phyloP scores from a whole-genome alignment of 2,329 filamentous ascomycete genomes.

The Scedosporium apiospermum region DNA sequence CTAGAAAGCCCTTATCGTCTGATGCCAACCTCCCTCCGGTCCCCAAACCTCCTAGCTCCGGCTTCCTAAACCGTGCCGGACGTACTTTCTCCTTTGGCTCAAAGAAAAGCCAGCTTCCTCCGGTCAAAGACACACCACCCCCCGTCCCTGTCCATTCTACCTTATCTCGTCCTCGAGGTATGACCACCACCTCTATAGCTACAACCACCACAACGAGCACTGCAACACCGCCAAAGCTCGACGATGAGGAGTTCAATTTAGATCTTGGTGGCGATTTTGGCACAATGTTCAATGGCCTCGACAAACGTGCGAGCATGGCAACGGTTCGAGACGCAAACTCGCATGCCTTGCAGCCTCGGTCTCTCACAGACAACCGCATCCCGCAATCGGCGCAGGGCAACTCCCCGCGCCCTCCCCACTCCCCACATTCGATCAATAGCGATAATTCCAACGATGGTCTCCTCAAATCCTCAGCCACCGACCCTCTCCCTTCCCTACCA shows the following conservation, averaged over 20 bases:
- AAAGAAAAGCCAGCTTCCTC: conserved; percentile 34
- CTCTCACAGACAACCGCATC: conserved; percentile 31
- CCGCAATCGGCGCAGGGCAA: conserved; percentile 34
- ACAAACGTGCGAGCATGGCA: conserved; percentile 43
- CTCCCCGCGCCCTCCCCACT: conserved; percentile 27
- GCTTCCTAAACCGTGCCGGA: conserved; percentile 46
- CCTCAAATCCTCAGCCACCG: conserved; percentile 28
- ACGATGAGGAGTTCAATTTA: conserved; percentile 31
- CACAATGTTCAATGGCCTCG: conserved; percentile 45
- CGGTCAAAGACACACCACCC: conserved; percentile 18
- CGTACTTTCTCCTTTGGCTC: conserved; percentile 52
- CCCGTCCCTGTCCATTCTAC: conserved; percentile 21
- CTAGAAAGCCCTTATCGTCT: conserved; percentile 22
- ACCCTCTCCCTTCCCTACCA: conserved; percentile 22
- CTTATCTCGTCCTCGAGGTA: conserved; percentile 21
- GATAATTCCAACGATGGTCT: conserved; percentile 41
- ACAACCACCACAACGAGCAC: conserved; percentile 39
- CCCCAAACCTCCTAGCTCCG: conserved; percentile 38
- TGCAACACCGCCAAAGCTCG: conserved; percentile 39
- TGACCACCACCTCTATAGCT: conserved; percentile 25
- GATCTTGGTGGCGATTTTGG: conserved; percentile 50
- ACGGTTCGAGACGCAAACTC: conserved; percentile 13
- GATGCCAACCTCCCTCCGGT: conserved; percentile 30
- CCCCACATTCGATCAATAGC: conserved; percentile 41
- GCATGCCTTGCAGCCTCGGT: conserved; percentile 28